Evolutionary conservation across 1,139 yeast species (phyloP), one percentile per base, ranked within the genome.

Genomic region (Arxiozyma telluris): DNA sequence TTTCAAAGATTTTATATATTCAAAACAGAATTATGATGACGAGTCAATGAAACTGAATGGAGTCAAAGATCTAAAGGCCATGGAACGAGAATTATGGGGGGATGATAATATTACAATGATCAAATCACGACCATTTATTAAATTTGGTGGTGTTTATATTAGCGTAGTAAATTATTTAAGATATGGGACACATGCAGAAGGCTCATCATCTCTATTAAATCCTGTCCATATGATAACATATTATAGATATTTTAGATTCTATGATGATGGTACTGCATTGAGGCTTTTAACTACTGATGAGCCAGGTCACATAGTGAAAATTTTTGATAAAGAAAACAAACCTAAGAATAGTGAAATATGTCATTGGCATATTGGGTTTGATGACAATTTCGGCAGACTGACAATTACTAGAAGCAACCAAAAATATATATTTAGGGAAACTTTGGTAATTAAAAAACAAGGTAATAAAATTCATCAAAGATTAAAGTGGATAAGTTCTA

Each of bases 161-260:
- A 83, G 95, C 62, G 87, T 86, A 15, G 86, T 93, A 53, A 86
- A 87, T 58, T 91, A 89, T 68, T 79, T 87, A 60, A 78, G 95
- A 56, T 87, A 87, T 64, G 96, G 97, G 51, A 82, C 86, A 1
- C 76, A 81, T 53, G 78, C 77, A 9, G 87, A 81, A 61, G 79
- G 82, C 52, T 79, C 86, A 4, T 78, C 76, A 44, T 78, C 87
- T n/a, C 82, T 94, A 86, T 71, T 77, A 46, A 81, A 82, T 56
- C 96, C 97, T 0, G 80, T 87, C 21, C 81, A 87, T 62, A 81
- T 90, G 66, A 87, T 91, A 50, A 88, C 96, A 0, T 93, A 91
- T 66, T 93, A 88, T 68, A 74, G 98, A 57, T 93, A 89, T 67
- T 69, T 86, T 43, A 74, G 97, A 55, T 90, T 93, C 64, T 87